Evolutionary conservation across 2,329 filamentous ascomycete genomes (phyloP), one percentile per base, ranked within the genome.

Genomic region (Monosporascus sp.): DNA sequence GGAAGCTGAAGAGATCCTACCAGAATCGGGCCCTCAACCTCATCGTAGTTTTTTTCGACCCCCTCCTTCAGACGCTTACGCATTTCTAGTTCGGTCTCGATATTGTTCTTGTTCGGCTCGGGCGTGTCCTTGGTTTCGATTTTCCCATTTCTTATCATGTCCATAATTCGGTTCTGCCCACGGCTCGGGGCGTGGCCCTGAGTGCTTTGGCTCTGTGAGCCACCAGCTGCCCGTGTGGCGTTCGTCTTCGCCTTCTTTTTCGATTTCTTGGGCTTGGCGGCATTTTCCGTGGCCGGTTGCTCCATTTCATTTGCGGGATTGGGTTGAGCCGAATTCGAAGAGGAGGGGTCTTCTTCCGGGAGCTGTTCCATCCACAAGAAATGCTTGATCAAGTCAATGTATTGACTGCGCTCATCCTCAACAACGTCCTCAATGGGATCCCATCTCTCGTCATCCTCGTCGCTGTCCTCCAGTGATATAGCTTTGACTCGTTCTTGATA

Each of bases 381-480:
- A 51, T 72, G 71, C 48, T 69, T 72, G 54, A 76, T 74, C 17
- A 76, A 64, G 54, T 74, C 70, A 34, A 76, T 63, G 51, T 74
- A 78, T 54, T 64, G 71, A 22, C 65, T 70, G 14, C 72, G 67
- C 48, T 76, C 73, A 39, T 76, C 72, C 54, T 75, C 71, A 41
- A 74, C 56, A 2, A 75, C 66, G 57, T 78, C 73, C 37, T 76
- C 72, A 48, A 77, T 75, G 6, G 74, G 75, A 64, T 79, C 75
- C 74, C 75, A 79, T 38, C 70, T 65, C 53, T 69, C 70, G 24
- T 69, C 68, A 31, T 68, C 63, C 22, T 65, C 62, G 27, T 69
- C 68, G 24, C 62, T 66, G 47, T 69, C 67, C 18, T 46, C 42
- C 20, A 46, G 42, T 15, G 56, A 53, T 5, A 55, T 47, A n/a